Evolutionary conservation across 2,329 filamentous ascomycete genomes (phyloP).

Genomic region (Fusarium sacchari): DNA sequence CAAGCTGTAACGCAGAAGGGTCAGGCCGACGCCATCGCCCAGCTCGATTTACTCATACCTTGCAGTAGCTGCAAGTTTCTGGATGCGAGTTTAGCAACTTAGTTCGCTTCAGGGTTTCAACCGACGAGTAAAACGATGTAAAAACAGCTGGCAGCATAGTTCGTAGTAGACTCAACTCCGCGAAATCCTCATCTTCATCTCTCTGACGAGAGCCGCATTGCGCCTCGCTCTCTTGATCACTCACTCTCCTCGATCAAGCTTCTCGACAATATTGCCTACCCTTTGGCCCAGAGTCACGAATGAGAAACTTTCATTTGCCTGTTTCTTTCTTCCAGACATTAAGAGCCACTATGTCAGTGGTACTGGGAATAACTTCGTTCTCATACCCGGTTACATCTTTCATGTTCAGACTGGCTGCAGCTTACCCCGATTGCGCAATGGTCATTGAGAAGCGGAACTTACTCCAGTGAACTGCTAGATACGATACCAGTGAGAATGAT

Average conservation of each 20-base stretch:
- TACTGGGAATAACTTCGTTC: not conserved
- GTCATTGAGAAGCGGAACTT: not conserved
- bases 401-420: not conserved
- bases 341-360: not conserved
- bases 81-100: not conserved
- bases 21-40: not conserved
- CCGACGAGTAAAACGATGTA: not conserved
- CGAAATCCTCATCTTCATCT: not conserved
- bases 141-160: not conserved
- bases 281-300: not conserved
- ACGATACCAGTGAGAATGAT: conserved; percentile 45
- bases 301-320: not conserved
- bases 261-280: not conserved
- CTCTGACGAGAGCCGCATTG: not conserved
- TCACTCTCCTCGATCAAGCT: not conserved
- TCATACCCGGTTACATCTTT: conserved; percentile 7
- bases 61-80: not conserved
- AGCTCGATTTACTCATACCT: not conserved
- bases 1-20: conserved; percentile 19
- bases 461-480: not conserved
- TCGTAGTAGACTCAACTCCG: not conserved
- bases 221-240: fast-evolving
- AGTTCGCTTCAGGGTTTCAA: not conserved
- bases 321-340: conserved; percentile 1
- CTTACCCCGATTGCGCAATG: not conserved